Evolutionary conservation across 495 filamentous ascomycete species (phyloP).

Genomic region (Evansstolkia leycettana): DNA sequence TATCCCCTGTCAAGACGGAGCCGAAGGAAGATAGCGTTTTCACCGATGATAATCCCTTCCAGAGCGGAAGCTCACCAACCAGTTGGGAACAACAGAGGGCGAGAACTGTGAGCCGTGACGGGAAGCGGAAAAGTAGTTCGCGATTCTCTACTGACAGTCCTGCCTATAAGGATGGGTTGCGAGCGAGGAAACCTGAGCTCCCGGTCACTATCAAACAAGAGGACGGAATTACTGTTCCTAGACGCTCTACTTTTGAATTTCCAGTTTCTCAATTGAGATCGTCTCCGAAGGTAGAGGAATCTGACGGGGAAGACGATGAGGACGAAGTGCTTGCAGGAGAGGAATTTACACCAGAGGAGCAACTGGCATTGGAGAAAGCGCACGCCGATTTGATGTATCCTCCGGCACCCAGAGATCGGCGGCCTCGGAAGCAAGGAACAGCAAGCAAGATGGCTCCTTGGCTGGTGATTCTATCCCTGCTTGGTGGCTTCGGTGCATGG

Average conservation of each 20-base stretch:
- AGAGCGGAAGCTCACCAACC: conserved; percentile 61
- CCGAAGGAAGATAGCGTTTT: conserved; percentile 48
- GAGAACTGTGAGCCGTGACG: conserved; percentile 27
- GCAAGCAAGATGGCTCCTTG: conserved; percentile 43
- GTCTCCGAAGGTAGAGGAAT: conserved; percentile 24
- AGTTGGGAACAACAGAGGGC: conserved; percentile 16
- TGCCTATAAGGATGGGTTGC: conserved; percentile 20
- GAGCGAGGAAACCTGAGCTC: conserved; percentile 22
- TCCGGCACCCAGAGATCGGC: conserved; percentile 20
- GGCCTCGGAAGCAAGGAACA: conserved; percentile 20
- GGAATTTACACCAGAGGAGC: conserved; percentile 88
- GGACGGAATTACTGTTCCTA: conserved; percentile 22
- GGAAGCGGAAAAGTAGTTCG: conserved; percentile 37
- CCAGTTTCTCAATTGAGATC: conserved; percentile 18
- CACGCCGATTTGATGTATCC: conserved; percentile 25
- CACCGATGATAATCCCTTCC: conserved; percentile 85
- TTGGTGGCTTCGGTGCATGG: conserved; percentile 64
- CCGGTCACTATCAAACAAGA: conserved; percentile 25
- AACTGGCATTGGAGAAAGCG: conserved; percentile 59
- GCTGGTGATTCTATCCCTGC: conserved; percentile 50
- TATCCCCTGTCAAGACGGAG: conserved; percentile 24
- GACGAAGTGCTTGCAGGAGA: conserved; percentile 53
- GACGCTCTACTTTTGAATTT: conserved; percentile 36
- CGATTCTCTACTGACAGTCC: conserved; percentile 24
- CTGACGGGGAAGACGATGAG: conserved; percentile 27